Base-by-base conservation (phyloP, 768 basidiomycete genomes). In the Mycena haematopus region DNA sequence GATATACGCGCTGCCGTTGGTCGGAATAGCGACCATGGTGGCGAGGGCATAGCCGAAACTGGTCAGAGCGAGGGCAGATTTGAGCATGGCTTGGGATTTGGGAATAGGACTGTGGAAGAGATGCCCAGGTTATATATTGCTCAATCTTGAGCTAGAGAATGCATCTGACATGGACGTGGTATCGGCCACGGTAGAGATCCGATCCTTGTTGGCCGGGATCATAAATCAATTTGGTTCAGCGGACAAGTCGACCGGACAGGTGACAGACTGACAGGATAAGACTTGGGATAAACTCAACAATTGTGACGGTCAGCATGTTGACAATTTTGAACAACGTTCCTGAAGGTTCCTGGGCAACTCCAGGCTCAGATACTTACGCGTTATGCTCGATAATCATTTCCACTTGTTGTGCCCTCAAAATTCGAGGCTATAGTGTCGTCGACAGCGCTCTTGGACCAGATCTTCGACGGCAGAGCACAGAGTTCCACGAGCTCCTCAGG, bases 11-110 rank as follows among this genome's bases (percentile, higher is more conserved):
- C 44, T 47, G 46, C 45, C 55, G 24, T 47, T 25, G 45, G 55
- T 56, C 44, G 55, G 55, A 56, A 56, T 56, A 44, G 55, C 55
- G 31, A 44, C 46, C 44, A 56, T 56, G 55, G 54, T 24, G 40
- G 55, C 55, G 46, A 56, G 55, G 55, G 55, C 55, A 56, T 56
- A 47, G 44, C 55, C 46, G 55, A 56, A 29, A 47, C 55, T 56
- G 44, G 55, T 44, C 44, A 56, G 55, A 47, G 21, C 55, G 44
- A 56, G 55, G 55, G 55, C 45, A 11, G 31, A 35, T 56, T 46
- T 56, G 55, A 56, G 55, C 55, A 56, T 56, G 44, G 46, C 55
- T 56, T 46, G 55, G 45, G 33, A 29, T 47, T 56, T 46, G 55
- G 55, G 46, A 56, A 21, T 46, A 56, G 9, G 29, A 9, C 29